These are phyloP conservation scores for Talaromyces atroroseus DNA, from an alignment of 2,329 filamentous ascomycete genomes.

Conservation along the genomic window DNA sequence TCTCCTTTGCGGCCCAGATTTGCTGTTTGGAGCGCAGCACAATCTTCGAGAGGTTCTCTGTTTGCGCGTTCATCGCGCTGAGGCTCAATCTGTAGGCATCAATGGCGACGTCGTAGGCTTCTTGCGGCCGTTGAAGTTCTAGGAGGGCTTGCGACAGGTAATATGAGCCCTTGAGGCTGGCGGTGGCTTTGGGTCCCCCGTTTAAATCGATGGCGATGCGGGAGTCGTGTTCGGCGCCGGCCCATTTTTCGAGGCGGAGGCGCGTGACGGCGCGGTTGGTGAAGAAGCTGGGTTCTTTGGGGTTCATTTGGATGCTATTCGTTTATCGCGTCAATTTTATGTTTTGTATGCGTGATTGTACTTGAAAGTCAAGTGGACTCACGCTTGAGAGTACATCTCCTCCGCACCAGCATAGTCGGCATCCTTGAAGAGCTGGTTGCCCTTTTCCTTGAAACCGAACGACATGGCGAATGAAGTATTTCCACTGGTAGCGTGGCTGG, in stretches of 20 bases:
- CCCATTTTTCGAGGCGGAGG: constrained; percentile 67
- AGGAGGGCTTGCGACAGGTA: constrained; percentile 80
- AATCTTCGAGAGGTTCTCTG: constrained; percentile 64
- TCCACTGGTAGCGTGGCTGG: no score
- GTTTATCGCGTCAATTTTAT: no score
- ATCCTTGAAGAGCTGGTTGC: constrained; percentile 43
- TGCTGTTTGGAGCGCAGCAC: constrained; percentile 79
- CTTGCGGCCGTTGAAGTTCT: constrained; percentile 64
- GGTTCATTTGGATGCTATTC: constrained; percentile 69
- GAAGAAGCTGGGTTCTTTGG: constrained; percentile 71
- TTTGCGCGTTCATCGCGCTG: constrained; percentile 57
- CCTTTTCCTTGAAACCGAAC: constrained; percentile 39
- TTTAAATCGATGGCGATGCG: constrained; percentile 65
- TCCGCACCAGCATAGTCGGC: constrained; percentile 42
- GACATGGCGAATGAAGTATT: constrained; percentile 1
- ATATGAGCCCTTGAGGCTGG: constrained; percentile 75
- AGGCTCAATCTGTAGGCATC: constrained; percentile 68
- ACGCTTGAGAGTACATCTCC: constrained; percentile 45
- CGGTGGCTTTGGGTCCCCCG: constrained; percentile 39
- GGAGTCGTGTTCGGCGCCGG: constrained; percentile 72
- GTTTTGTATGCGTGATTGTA: neutral
- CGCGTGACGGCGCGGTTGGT: constrained; percentile 85
- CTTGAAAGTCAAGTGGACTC: constrained; percentile 15
- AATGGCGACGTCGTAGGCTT: constrained; percentile 65
- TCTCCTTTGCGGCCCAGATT: constrained; percentile 73